These are phyloP conservation scores for Macrotyloma uniflorum DNA, from an alignment of 306 rosid genomes.

Conservation along the genomic window DNA sequence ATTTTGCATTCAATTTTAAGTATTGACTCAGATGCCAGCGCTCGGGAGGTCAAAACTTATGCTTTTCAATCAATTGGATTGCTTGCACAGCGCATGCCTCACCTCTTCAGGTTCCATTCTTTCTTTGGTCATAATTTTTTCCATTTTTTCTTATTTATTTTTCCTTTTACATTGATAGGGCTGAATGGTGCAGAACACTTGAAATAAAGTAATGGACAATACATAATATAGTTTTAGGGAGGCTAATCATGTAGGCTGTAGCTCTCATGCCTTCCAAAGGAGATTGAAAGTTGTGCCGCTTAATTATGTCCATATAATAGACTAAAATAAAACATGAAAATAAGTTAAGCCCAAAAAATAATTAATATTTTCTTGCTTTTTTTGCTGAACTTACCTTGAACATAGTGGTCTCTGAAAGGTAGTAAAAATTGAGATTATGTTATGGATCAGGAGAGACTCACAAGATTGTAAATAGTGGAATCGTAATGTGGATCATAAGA, in stretches of 20 bases:
- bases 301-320: neutral
- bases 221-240: neutral
- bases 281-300: conserved; percentile 4
- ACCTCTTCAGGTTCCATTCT: conserved; percentile 74
- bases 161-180: neutral
- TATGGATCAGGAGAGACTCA: too few species aligned
- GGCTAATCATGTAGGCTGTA: neutral
- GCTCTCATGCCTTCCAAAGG: neutral
- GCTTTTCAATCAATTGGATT: conserved; percentile 95
- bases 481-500: too few species aligned
- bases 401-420: too few species aligned
- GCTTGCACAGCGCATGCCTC: conserved; percentile 91
- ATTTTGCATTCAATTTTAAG: conserved; percentile 31
- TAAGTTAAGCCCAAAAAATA: too few species aligned
- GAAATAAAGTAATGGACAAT: conserved; percentile 11
- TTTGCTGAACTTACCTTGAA: too few species aligned
- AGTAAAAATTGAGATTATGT: too few species aligned
- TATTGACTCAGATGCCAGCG: conserved; percentile 67
- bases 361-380: too few species aligned
- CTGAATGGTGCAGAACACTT: conserved; percentile 11
- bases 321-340: too few species aligned
- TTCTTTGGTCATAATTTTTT: neutral
- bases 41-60: conserved; percentile 77
- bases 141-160: neutral
- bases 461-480: too few species aligned